Evolutionary conservation across 2,329 filamentous ascomycete species (phyloP).

Genomic region (Aspergillus sp.): DNA sequence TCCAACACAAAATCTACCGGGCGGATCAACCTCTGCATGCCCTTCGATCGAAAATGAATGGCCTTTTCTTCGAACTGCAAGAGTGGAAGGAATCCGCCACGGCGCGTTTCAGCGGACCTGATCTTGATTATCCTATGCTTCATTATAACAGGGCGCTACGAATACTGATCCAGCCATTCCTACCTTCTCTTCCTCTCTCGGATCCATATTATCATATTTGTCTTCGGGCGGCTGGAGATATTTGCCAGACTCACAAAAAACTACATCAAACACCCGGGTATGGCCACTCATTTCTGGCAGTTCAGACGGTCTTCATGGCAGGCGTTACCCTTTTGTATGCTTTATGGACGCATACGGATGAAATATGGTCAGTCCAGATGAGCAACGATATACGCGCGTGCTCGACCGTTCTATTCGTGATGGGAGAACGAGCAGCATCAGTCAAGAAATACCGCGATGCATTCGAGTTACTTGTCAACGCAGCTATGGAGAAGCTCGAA

Average conservation of each 20-base stretch:
- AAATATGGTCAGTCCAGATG: conserved; percentile 45
- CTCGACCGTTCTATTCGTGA: conserved; percentile 46
- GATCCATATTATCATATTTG: conserved; percentile 45
- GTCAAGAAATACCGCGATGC: conserved; percentile 46
- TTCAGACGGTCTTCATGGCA: conserved; percentile 36
- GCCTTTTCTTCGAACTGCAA: conserved; percentile 42
- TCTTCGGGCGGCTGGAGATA: conserved; percentile 31
- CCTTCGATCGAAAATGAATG: conserved; percentile 45
- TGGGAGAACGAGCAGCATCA: conserved; percentile 46
- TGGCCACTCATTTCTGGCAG: conserved; percentile 34
- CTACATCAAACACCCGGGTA: conserved; percentile 35
- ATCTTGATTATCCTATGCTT: conserved; percentile 45
- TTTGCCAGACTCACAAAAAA: conserved; percentile 34
- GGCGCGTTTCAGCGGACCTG: conserved; percentile 28
- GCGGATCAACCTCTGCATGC: conserved; percentile 43
- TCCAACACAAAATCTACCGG: conserved; percentile 50
- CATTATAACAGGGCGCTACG: conserved; percentile 49
- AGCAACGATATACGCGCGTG: conserved; percentile 48
- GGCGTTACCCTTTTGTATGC: conserved; percentile 34
- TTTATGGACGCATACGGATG: conserved; percentile 39
- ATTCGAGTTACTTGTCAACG: conserved; percentile 44
- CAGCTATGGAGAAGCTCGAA: conserved; percentile 43
- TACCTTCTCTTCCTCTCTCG: conserved; percentile 41
- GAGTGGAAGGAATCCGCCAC: conserved; percentile 41
- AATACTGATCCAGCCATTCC: conserved; percentile 49